phyloP scores from a whole-genome alignment of 495 filamentous ascomycete genomes.

The Glarea lozoyensis region DNA sequence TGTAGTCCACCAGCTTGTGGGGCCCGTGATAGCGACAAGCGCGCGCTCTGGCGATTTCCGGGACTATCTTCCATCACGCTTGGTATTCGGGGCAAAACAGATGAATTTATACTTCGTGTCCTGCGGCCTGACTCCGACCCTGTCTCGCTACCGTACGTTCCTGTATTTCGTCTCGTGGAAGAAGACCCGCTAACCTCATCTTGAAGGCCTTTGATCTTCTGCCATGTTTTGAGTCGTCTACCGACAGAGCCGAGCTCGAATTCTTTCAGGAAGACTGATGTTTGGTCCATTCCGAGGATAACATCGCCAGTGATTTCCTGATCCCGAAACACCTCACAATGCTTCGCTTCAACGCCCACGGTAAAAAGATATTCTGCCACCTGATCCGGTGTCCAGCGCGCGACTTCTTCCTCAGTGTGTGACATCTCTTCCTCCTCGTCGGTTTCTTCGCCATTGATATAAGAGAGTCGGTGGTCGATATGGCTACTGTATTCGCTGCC shows the following conservation, averaged over 20 bases:
- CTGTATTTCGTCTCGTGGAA: constrained; percentile 34
- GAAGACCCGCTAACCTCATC: constrained; percentile 57
- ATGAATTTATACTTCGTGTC: constrained; percentile 32
- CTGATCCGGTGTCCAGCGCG: constrained; percentile 63
- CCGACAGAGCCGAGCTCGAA: constrained; percentile 91
- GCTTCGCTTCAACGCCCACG: constrained; percentile 67
- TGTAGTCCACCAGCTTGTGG: constrained; percentile 5
- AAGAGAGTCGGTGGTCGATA: constrained; percentile 67
- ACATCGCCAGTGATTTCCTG: constrained; percentile 96
- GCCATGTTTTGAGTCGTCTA: constrained; percentile 84
- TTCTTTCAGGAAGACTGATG: constrained; percentile 86
- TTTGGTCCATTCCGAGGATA: constrained; percentile 87
- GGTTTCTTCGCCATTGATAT: constrained; percentile 82
- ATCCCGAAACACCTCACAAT: constrained; percentile 89
- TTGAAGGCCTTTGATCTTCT: constrained; percentile 82
- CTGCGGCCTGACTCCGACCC: constrained; percentile 30
- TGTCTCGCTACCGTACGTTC: constrained; percentile 41
- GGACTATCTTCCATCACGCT: constrained; percentile 37
- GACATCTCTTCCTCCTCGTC: constrained; percentile 61
- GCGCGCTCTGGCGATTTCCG: constrained; percentile 19
- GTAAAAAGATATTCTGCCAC: constrained; percentile 82
- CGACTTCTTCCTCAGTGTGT: constrained; percentile 55
- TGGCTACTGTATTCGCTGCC: constrained; percentile 85
- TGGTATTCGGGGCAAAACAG: constrained; percentile 53
- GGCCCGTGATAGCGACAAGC: constrained; percentile 12